Percentiles rank a stretch among this genome's conserved stretches.
Conservation (phyloP, 441 rosid species). For the Hura crepitans region DNA sequence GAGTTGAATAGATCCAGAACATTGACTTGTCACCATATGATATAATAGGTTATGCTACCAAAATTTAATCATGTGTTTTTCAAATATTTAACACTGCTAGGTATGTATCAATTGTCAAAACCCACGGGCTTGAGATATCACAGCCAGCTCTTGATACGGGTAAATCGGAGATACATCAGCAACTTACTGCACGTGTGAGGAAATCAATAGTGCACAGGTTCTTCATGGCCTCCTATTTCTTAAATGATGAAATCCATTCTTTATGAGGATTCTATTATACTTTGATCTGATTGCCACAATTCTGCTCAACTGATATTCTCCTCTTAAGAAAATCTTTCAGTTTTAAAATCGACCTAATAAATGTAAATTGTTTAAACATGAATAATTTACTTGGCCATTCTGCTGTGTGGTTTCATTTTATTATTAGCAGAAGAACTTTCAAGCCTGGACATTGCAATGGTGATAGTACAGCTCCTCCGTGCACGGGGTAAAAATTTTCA, state of each 20-base stretch:
- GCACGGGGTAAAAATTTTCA: slow-evolving; percentile 52
- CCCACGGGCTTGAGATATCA: slow-evolving; percentile 61
- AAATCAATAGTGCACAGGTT: slow-evolving; percentile 61
- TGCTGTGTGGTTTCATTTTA: slow-evolving; percentile 14
- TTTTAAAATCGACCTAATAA: neutral
- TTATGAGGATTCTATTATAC: too few relatives aligned
- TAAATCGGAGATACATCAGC: slow-evolving; percentile 68
- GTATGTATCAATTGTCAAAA: slow-evolving; percentile 45
- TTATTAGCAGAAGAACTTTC: slow-evolving; percentile 48
- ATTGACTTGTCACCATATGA: too few relatives aligned
- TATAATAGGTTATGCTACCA: neutral
- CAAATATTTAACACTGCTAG: slow-evolving; percentile 26
- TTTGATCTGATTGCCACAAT: too few relatives aligned
- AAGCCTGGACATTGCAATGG: slow-evolving; percentile 46
- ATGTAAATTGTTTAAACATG: neutral
- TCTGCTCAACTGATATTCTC: neutral
- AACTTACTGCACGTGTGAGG: slow-evolving; percentile 55
- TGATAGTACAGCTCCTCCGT: slow-evolving; percentile 53
- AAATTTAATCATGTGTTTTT: neutral
- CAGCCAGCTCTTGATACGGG: slow-evolving; percentile 59
- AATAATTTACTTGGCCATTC: slow-evolving; percentile 8
- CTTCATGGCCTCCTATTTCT: slow-evolving; percentile 1
- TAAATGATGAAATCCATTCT: neutral
- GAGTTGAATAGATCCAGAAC: too few relatives aligned
- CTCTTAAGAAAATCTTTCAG: neutral